Percentiles rank a stretch among this genome's conserved stretches.
Evolutionary conservation across 1,284 basidiomycete species (phyloP).

Genomic region (Fistulinella cinereoalba): DNA sequence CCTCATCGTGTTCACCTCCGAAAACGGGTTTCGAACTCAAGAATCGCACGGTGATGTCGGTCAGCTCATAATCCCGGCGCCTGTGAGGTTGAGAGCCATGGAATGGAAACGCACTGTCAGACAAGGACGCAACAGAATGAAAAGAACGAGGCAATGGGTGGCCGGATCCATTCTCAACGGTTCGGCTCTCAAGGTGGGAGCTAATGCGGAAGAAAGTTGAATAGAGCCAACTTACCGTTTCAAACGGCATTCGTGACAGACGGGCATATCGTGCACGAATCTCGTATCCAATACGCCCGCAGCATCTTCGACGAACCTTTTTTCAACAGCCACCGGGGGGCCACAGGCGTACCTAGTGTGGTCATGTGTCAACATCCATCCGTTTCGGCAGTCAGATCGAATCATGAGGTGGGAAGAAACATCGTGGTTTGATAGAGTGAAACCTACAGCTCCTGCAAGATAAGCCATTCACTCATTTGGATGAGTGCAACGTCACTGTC

Average conservation of each 20-base stretch:
- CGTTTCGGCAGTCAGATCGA: slow-evolving; percentile 3
- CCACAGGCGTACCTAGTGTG: slow-evolving; percentile 54
- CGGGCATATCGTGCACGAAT: slow-evolving; percentile 48
- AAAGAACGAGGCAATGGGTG: slow-evolving; percentile 2
- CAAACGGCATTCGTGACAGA: slow-evolving; percentile 61
- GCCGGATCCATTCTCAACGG: neutral
- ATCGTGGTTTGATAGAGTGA: slow-evolving; percentile 7
- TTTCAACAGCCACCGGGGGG: slow-evolving; percentile 55
- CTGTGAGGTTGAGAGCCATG: slow-evolving; percentile 34
- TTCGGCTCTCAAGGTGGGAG: neutral
- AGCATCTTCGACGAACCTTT: slow-evolving; percentile 33
- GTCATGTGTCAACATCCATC: slow-evolving; percentile 15
- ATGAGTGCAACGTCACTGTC: slow-evolving; percentile 55
- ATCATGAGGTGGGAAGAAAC: slow-evolving; percentile 8
- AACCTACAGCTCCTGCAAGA: slow-evolving; percentile 54
- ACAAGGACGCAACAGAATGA: neutral
- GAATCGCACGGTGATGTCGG: slow-evolving; percentile 50
- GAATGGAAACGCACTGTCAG: slow-evolving; percentile 17
- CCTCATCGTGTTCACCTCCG: slow-evolving; percentile 25
- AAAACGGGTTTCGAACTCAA: slow-evolving; percentile 25
- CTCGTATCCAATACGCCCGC: slow-evolving; percentile 27
- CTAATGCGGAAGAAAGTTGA: neutral
- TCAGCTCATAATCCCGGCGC: slow-evolving; percentile 48
- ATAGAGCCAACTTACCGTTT: slow-evolving; percentile 45
- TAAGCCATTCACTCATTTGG: slow-evolving; percentile 60